phyloP scores from a whole-genome alignment of 305 asterid species.

The Solanum hybrid region DNA sequence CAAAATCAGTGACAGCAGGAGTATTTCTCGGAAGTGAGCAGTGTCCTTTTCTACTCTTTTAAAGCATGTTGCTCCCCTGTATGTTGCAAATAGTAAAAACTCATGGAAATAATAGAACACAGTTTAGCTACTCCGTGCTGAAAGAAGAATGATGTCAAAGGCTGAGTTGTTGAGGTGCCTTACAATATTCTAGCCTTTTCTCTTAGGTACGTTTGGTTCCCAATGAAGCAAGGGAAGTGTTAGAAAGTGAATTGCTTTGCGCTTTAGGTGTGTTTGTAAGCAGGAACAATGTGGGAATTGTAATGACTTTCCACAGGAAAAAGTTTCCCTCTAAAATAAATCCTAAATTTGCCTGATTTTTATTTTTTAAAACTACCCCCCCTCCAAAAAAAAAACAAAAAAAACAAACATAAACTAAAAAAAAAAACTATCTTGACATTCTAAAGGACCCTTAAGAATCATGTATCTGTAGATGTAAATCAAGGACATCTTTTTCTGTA shows the following conservation, averaged over 20 bases:
- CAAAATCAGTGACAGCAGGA: not conserved
- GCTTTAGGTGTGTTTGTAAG: not conserved
- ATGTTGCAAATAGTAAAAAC: not conserved
- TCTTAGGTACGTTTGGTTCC: not conserved
- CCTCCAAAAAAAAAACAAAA: not conserved
- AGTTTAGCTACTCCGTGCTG: not conserved
- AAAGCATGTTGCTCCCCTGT: not conserved
- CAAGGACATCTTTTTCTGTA: not conserved
- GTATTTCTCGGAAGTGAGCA: not conserved
- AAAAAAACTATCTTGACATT: not conserved
- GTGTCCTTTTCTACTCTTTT: not conserved
- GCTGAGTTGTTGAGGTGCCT: not conserved
- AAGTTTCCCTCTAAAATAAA: not conserved
- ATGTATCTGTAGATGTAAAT: not conserved
- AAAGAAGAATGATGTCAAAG: not conserved
- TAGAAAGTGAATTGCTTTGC: not conserved
- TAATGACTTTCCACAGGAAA: not conserved
- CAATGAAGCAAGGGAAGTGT: not conserved
- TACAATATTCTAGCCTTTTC: not conserved
- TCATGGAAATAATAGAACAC: not conserved
- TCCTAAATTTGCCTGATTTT: not conserved
- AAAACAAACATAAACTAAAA: not conserved
- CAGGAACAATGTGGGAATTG: not conserved
- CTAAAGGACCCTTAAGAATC: not conserved
- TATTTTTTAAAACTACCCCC: not conserved